phyloP scores from a whole-genome alignment of 2,329 filamentous ascomycete genomes.

The Penicillium concentricum region DNA sequence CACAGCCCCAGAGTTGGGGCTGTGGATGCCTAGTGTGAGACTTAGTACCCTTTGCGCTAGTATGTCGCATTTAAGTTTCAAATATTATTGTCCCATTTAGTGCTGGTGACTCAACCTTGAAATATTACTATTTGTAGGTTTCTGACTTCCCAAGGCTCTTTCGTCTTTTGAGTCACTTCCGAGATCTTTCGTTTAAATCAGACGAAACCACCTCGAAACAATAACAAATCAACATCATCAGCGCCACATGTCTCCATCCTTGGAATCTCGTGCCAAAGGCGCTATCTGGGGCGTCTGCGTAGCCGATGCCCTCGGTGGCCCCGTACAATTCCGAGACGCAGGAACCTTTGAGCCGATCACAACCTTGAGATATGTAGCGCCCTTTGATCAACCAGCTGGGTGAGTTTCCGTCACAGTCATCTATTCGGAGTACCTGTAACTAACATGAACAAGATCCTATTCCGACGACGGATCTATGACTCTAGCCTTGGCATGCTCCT shows the following conservation, averaged over 20 bases:
- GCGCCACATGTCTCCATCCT: neutral
- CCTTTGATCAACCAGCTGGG: conserved; percentile 39
- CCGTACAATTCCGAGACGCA: conserved; percentile 40
- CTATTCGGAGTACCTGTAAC: neutral
- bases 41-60: neutral
- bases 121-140: neutral
- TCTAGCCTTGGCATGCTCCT: conserved; percentile 42
- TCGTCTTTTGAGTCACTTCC: neutral
- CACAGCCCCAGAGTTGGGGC: too few species aligned
- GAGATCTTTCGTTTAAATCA: neutral
- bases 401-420: conserved; percentile 5
- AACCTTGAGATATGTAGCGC: conserved; percentile 31
- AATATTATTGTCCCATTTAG: too few species aligned
- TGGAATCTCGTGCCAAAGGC: conserved; percentile 18
- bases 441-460: conserved; percentile 31
- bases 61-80: neutral
- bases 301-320: conserved; percentile 45
- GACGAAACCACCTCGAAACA: neutral
- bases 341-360: conserved; percentile 39
- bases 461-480: conserved; percentile 49
- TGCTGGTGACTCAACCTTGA: neutral
- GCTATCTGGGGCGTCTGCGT: conserved; percentile 44
- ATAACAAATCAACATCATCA: neutral
- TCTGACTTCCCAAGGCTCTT: neutral
- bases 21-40: neutral